Base-by-base conservation (phyloP, 208 protist genomes). In the Acanthamoeba lenticulata region DNA sequence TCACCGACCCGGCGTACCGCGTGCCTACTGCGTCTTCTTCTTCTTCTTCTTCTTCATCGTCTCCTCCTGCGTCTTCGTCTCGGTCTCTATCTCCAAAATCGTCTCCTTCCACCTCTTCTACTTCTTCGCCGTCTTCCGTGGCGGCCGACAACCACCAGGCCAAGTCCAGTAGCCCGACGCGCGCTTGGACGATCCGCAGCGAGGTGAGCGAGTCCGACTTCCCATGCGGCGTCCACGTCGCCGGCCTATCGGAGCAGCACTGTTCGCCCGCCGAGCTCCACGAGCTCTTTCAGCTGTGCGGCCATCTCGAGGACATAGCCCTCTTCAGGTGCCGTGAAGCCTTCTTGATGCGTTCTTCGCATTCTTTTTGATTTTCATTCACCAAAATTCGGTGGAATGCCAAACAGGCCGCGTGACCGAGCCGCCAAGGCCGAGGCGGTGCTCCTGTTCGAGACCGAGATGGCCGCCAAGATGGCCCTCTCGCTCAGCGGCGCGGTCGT, bases 241-340 rank as follows among this genome's bases (percentile, higher is more conserved):
- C 24, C 27, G 36, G 36, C 32, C 74, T 85, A 27, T 85, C 74
- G 6, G 27, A 36, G 5, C n/a, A 36, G 5, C 44, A 45, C 21
- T 85, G 74, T 42, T 55, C 74, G 2, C n/a, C 74, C 74, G 74
- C 24, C 24, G 29, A 38, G 3, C 74, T 85, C 6, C 29, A 55
- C 42, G 74, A 85, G 21, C 55, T 85, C 74, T 85, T 85, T 29
- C n/a, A 38, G 2, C 42, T 85, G 74, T 85, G 74, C 74, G 74
- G 74, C 13, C 38, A 85, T 42, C 47, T 85, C 44, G 42, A 85
- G 1, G 74, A 85, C 42, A 55, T 85, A 6, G 42, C 55, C 42
- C 2, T 85, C 42, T 55, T 55, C 17, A 27, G 74, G 74, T 85
- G 29, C 29, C n/a, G n/a, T n/a, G n/a, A n/a, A n/a, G n/a, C n/a